These are phyloP conservation scores for Starmera quercuum DNA, from an alignment of 805 yeast species.

Conservation along the genomic window DNA sequence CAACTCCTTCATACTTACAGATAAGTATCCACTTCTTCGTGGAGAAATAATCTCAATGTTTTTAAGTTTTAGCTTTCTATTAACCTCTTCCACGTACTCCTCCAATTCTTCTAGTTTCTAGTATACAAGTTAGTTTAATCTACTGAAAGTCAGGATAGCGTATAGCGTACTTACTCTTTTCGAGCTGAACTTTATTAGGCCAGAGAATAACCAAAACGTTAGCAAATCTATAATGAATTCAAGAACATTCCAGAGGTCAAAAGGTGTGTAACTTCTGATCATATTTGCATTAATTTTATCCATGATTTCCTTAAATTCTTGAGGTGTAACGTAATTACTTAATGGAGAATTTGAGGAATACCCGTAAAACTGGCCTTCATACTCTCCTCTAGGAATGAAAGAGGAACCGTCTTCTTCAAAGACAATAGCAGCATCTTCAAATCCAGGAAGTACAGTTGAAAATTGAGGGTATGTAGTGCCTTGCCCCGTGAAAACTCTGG, in stretches of 20 bases:
- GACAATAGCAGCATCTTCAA: slow-evolving; percentile 53
- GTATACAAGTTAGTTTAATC: slow-evolving; percentile 8
- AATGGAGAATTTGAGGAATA: slow-evolving; percentile 46
- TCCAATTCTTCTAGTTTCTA: slow-evolving; percentile 34
- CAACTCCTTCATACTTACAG: slow-evolving; percentile 36
- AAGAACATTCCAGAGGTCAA: slow-evolving; percentile 29
- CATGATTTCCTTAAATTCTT: slow-evolving; percentile 37
- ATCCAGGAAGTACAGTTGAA: slow-evolving; percentile 47
- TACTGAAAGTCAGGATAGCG: not conserved
- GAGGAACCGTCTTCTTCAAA: slow-evolving; percentile 7
- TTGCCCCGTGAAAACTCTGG: slow-evolving; percentile 36
- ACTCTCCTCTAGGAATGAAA: slow-evolving; percentile 31
- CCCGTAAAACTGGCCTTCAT: slow-evolving; percentile 41
- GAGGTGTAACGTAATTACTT: slow-evolving; percentile 24
- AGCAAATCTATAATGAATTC: slow-evolving; percentile 29
- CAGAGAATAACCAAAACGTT: slow-evolving; percentile 34
- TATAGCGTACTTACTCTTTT: slow-evolving; percentile 7
- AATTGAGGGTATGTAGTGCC: slow-evolving; percentile 43
- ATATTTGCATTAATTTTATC: slow-evolving; percentile 34
- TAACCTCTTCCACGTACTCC: slow-evolving; percentile 26
- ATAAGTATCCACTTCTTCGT: slow-evolving; percentile 43
- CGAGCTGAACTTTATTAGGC: slow-evolving; percentile 24
- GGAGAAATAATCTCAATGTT: slow-evolving; percentile 41
- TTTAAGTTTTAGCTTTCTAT: slow-evolving; percentile 18
- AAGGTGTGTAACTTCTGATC: slow-evolving; percentile 31